Evolutionary conservation across 805 yeast species (phyloP).

Genomic region (Maudiozyma barnettii): DNA sequence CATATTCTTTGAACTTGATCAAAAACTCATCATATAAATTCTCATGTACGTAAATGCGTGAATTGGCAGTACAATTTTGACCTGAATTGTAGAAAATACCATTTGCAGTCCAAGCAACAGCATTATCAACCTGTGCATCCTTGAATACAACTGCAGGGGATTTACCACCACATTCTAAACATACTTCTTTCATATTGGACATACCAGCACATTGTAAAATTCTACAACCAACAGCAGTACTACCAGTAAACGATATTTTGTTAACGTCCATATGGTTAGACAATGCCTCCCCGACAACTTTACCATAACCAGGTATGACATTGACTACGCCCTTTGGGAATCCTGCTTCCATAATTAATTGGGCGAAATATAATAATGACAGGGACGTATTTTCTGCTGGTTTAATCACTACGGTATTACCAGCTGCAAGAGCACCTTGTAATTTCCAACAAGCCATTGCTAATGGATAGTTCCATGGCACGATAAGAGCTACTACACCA

Average conservation of each 20-base stretch:
- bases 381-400: conserved; percentile 39
- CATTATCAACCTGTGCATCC: conserved; percentile 35
- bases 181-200: conserved; percentile 34
- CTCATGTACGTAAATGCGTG: conserved; percentile 45
- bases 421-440: conserved; percentile 43
- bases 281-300: conserved; percentile 33
- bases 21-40: conserved; percentile 40
- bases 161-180: conserved; percentile 40
- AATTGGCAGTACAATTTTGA: conserved; percentile 52
- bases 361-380: conserved; percentile 33
- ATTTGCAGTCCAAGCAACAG: conserved; percentile 36
- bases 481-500: conserved; percentile 39
- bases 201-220: conserved; percentile 31
- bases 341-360: conserved; percentile 33
- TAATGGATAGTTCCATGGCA: conserved; percentile 41
- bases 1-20: conserved; percentile 29
- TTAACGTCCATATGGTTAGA: conserved; percentile 34
- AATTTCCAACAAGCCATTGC: conserved; percentile 41
- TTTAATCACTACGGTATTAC: conserved; percentile 35
- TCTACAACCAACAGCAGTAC: conserved; percentile 36
- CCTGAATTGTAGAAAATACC: conserved; percentile 51
- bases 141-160: conserved; percentile 37
- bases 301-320: conserved; percentile 34
- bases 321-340: conserved; percentile 40
- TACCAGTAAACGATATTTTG: conserved; percentile 43